Evolutionary conservation across 305 asterid species (phyloP), one percentile per base, ranked within the genome.

Genomic region (Plantago coronopus): DNA sequence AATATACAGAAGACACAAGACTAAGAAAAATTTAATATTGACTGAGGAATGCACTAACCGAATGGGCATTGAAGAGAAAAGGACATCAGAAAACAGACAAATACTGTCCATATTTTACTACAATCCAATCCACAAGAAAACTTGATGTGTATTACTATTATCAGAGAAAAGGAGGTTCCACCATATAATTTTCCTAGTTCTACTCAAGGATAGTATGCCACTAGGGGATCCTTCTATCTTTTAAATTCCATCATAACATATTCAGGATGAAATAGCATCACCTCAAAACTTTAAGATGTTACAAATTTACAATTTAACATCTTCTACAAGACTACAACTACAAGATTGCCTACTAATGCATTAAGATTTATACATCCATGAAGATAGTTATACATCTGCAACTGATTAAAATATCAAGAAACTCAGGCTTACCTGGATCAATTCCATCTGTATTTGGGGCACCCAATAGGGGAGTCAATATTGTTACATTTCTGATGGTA

Each of bases 391-490:
- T 20, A 51, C 22, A 51, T 13, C 8, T 17, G 63, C 25, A 27
- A 54, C 40, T 10, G 13, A 47, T 40, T 74, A 40, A 64, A 57
- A 57, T 60, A 25, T 16, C 50, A 55, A 46, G 13, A 21, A n/a
- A 18, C 37, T 44, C 31, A 60, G 66, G 69, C 59, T 76, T 73
- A 87, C 96, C 96, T 43, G 97, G 97, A 78, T 90, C 97, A 68
- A 90, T 87, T 74, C 97, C 97, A 65, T 90, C 97, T 19, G 97
- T 87, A 65, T 90, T 90, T 54, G 97, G 96, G 64, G 97, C 97
- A 42, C 76, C 93, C 61, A 81, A 66, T 2, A 81, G 77, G 17
- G 96, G 96, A 69, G 97, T 93, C 85, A 90, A 78, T 71, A 90
- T 87, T 29, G 95, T 87, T 54, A 90, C 76, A 17, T 87, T 80